These are phyloP conservation scores for Vaccinium vitisidaea DNA, from an alignment of 148 eudicot genomes.

Conservation along the genomic window DNA sequence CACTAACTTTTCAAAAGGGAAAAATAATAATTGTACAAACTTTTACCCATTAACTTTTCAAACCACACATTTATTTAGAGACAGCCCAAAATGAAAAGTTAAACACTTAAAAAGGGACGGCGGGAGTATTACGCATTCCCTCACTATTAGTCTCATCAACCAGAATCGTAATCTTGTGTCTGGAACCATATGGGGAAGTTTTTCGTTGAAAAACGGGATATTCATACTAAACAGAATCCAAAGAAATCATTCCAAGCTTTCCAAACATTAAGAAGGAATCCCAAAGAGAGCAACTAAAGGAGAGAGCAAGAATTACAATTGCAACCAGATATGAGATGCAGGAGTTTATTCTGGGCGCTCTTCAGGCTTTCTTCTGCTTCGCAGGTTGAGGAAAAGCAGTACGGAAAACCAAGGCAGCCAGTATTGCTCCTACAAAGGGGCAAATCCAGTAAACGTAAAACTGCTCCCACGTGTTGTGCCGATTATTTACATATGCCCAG, in stretches of 20 bases:
- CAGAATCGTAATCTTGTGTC: background rate
- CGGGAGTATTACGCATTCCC: background rate
- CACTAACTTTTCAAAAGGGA: too few relatives aligned
- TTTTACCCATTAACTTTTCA: too few relatives aligned
- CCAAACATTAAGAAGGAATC: background rate
- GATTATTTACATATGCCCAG: slow-evolving; percentile 76
- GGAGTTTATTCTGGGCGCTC: background rate
- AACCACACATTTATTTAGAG: too few relatives aligned
- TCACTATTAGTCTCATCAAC: background rate
- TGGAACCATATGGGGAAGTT: background rate
- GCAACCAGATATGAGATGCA: background rate
- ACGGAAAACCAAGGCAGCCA: slow-evolving; percentile 73
- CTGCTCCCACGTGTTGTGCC: slow-evolving; percentile 89
- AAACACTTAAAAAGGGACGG: too few relatives aligned
- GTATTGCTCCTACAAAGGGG: slow-evolving; percentile 74
- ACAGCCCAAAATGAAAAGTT: too few relatives aligned
- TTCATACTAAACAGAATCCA: background rate
- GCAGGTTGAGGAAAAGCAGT: slow-evolving; percentile 45
- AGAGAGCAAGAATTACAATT: background rate
- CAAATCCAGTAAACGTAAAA: slow-evolving; percentile 90
- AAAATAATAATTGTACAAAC: too few relatives aligned
- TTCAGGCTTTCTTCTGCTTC: slow-evolving; percentile 40
- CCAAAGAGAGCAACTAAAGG: background rate
- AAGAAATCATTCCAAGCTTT: background rate
- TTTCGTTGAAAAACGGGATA: background rate